These are phyloP conservation scores for Fonsecaea nubica DNA, from an alignment of 2,329 filamentous ascomycete species.

Conservation along the genomic window DNA sequence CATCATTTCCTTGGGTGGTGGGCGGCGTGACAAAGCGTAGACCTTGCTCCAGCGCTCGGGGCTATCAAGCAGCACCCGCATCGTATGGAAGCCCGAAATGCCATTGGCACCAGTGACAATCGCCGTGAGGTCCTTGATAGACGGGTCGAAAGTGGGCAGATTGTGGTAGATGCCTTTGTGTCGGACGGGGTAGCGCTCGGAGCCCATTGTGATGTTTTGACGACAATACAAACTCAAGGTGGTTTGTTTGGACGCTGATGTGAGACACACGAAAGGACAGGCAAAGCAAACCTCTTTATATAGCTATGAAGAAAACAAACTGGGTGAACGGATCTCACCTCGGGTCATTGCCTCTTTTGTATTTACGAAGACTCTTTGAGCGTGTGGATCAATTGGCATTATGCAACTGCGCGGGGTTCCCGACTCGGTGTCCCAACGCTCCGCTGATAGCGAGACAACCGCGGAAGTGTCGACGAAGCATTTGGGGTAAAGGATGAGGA, in stretches of 20 bases:
- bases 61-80: slow-evolving; percentile 55
- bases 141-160: slow-evolving; percentile 55
- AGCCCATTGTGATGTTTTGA: slow-evolving; percentile 36
- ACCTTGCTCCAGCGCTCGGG: slow-evolving; percentile 59
- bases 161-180: slow-evolving; percentile 57
- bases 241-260: neutral
- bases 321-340: slow-evolving; percentile 4
- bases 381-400: neutral
- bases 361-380: neutral
- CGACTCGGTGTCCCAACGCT: neutral
- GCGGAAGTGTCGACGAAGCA: neutral
- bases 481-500: neutral
- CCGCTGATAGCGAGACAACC: neutral
- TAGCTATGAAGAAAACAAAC: neutral
- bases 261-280: neutral
- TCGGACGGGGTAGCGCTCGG: slow-evolving; percentile 37
- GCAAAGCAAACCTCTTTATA: neutral
- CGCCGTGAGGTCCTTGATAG: slow-evolving; percentile 55
- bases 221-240: neutral
- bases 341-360: slow-evolving; percentile 1
- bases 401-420: neutral
- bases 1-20: slow-evolving; percentile 46
- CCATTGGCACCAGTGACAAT: slow-evolving; percentile 63
- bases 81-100: slow-evolving; percentile 60
- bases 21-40: slow-evolving; percentile 57